Conservation (phyloP, 345 rosid genomes). For the Lagerstroemia speciosa region DNA sequence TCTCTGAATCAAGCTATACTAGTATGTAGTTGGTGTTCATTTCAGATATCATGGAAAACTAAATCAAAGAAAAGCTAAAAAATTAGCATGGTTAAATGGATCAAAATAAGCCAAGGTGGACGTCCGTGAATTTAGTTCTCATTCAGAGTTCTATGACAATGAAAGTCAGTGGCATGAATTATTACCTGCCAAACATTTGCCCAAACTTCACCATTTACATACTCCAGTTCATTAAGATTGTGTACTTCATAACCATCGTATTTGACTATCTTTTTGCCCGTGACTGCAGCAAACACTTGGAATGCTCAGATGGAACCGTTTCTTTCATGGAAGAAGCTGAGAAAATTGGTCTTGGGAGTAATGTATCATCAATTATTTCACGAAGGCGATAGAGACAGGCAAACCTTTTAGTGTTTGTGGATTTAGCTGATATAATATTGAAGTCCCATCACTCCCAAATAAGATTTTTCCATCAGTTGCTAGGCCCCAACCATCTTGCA, state of each 20-base stretch:
- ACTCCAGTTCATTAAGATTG: conserved; percentile 84
- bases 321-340: neutral
- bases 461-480: conserved; percentile 80
- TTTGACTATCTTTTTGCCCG: conserved; percentile 34
- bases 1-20: neutral
- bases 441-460: conserved; percentile 88
- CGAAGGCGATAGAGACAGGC: neutral
- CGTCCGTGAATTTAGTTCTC: neutral
- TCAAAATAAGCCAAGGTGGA: neutral
- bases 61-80: neutral
- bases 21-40: neutral
- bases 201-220: conserved; percentile 86
- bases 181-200: conserved; percentile 87
- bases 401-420: conserved; percentile 65
- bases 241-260: conserved; percentile 51
- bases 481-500: conserved; percentile 97
- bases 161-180: neutral
- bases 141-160: neutral
- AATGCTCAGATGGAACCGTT: neutral
- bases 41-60: neutral
- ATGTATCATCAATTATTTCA: neutral
- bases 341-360: neutral
- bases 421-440: conserved; percentile 65
- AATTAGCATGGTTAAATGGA: neutral
- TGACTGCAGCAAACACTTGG: conserved; percentile 37